Evolutionary conservation across 73 alveolate species (phyloP).

Genomic region (Tetrahymena malaccensis): DNA sequence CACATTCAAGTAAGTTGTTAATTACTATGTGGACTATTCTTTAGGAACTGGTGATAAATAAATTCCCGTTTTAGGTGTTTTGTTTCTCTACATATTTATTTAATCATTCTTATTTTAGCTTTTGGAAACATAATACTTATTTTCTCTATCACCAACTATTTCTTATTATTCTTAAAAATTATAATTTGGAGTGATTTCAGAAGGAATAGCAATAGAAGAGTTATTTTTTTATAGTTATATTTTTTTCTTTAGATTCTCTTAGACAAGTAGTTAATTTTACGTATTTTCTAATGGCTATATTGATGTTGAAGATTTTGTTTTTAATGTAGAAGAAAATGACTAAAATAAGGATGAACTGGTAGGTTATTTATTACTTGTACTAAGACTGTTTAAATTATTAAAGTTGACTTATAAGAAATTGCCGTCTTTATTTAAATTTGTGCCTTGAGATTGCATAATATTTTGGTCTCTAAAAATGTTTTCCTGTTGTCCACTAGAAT

Average conservation of each 20-base stretch:
- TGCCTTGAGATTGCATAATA: background rate
- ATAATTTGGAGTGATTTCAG: background rate
- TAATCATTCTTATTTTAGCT: background rate
- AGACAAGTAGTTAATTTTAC: background rate
- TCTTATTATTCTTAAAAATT: background rate
- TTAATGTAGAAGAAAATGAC: background rate
- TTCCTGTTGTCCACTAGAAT: background rate
- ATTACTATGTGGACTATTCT: background rate
- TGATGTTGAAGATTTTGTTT: background rate
- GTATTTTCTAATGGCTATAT: background rate
- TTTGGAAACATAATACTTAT: background rate
- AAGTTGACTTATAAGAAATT: background rate
- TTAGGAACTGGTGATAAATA: background rate
- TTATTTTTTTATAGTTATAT: too few species aligned
- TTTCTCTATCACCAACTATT: background rate
- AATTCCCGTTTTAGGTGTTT: background rate
- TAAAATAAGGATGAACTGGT: background rate
- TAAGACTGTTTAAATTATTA: background rate
- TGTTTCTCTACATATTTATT: background rate
- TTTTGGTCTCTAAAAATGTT: background rate
- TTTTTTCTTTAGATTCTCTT: background rate
- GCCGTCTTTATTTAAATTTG: background rate
- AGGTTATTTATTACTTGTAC: background rate
- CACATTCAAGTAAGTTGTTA: background rate
- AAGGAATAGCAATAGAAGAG: background rate